A percentile compares a stretch with the other conserved stretches of the same genome.
phyloP scores from a whole-genome alignment of 1,284 basidiomycete genomes.

The Kalmanozyma brasiliensis region DNA sequence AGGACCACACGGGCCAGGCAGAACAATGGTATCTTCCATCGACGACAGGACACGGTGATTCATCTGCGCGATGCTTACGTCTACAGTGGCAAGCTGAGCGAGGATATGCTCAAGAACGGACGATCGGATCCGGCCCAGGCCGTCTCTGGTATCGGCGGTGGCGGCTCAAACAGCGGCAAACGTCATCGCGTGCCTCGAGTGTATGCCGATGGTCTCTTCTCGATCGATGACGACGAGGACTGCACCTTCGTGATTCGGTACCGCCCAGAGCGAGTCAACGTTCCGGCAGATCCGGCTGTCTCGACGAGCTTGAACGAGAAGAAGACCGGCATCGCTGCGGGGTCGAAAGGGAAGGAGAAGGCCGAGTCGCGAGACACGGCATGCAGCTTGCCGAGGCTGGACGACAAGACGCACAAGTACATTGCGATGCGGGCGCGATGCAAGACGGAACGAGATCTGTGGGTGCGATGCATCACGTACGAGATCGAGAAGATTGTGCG shows the following conservation, averaged over 20 bases:
- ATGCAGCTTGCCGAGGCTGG: conserved; percentile 72
- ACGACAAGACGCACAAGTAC: conserved; percentile 74
- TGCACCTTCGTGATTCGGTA: conserved; percentile 67
- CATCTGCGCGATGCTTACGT: conserved; percentile 65
- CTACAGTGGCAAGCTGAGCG: conserved; percentile 62
- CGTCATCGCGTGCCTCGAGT: conserved; percentile 59
- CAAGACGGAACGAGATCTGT: conserved; percentile 82
- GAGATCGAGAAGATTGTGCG: conserved; percentile 79
- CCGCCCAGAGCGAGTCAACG: conserved; percentile 51
- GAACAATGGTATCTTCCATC: conserved; percentile 65
- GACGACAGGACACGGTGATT: conserved; percentile 60
- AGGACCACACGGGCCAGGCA: conserved; percentile 61
- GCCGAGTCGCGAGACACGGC: conserved; percentile 4
- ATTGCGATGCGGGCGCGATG: conserved; percentile 79
- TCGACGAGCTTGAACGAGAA: conserved; percentile 9
- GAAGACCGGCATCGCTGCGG: not conserved
- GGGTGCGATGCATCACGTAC: conserved; percentile 84
- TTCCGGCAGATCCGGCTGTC: conserved; percentile 35
- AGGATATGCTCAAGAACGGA: conserved; percentile 51
- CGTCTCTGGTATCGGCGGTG: conserved; percentile 37
- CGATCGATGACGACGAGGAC: conserved; percentile 64
- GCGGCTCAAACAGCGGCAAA: conserved; percentile 49
- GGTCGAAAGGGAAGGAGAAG: not conserved
- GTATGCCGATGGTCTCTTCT: conserved; percentile 61
- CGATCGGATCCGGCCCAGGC: conserved; percentile 52